Evolutionary conservation across 2,329 filamentous ascomycete species (phyloP).

Genomic region (Berkeleyomyces basicola): DNA sequence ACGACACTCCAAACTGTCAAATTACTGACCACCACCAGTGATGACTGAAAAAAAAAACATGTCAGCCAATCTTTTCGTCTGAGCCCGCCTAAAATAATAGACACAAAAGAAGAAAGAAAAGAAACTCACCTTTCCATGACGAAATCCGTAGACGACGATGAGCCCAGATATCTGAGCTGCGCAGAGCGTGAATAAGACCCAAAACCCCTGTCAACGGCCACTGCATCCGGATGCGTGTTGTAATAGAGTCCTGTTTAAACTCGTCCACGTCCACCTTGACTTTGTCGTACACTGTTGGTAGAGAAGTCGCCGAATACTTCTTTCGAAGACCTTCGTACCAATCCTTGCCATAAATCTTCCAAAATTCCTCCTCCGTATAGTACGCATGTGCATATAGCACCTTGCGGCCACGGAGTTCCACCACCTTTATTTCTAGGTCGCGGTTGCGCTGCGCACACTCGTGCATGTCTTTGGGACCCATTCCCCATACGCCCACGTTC

Average conservation of each 20-base stretch:
- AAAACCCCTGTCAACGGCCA: conserved; percentile 11
- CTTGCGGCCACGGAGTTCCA: conserved; percentile 46
- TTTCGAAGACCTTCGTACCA: conserved; percentile 42
- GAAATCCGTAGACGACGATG: conserved; percentile 10
- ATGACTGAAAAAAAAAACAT: not conserved
- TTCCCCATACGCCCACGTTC: conserved; percentile 49
- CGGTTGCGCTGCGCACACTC: conserved; percentile 28
- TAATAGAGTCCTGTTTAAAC: conserved; percentile 3
- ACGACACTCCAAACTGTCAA: not conserved
- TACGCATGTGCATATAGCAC: conserved; percentile 56
- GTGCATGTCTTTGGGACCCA: conserved; percentile 24
- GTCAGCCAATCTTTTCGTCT: not conserved
- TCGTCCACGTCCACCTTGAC: conserved; percentile 30
- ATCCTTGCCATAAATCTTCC: conserved; percentile 41
- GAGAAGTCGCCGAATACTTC: conserved; percentile 40
- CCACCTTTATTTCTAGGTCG: conserved; percentile 41
- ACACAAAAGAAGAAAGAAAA: not conserved
- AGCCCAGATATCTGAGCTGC: conserved; percentile 7
- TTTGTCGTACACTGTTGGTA: conserved; percentile 53
- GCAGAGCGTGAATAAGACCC: conserved; percentile 5
- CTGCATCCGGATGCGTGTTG: conserved; percentile 9
- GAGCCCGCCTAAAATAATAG: not conserved
- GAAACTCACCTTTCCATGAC: conserved; percentile 8
- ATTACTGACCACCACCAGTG: not conserved
- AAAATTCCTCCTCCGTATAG: conserved; percentile 52